Conservation (phyloP, 2,329 filamentous ascomycete genomes). For the Penicillium sp. region DNA sequence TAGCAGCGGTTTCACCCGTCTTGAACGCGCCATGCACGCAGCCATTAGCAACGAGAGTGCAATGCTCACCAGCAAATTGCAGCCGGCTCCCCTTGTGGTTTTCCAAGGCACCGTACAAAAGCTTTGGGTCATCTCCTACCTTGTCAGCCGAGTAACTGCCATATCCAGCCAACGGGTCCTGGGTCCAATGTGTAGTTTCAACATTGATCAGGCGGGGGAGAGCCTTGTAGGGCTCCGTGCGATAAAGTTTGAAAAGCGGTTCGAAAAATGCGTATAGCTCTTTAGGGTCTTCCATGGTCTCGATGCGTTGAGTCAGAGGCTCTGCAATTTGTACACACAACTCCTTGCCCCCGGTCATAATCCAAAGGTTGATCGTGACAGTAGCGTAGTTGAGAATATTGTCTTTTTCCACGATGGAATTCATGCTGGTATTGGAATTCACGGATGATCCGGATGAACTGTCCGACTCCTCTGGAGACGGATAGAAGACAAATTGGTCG, state of each 20-base stretch:
- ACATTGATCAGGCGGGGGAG: conserved; percentile 42
- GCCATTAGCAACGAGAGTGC: conserved; percentile 43
- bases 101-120: conserved; percentile 39
- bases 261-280: conserved; percentile 47
- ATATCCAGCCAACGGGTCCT: conserved; percentile 46
- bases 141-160: conserved; percentile 49
- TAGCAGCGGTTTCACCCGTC: conserved; percentile 45
- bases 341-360: conserved; percentile 46
- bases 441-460: conserved; percentile 31
- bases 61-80: conserved; percentile 47
- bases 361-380: conserved; percentile 47
- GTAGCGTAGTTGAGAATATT: conserved; percentile 47
- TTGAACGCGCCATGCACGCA: conserved; percentile 50
- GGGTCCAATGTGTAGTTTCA: conserved; percentile 49
- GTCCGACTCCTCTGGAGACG: conserved; percentile 35
- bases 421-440: conserved; percentile 11
- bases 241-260: conserved; percentile 46
- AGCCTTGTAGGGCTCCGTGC: conserved; percentile 47
- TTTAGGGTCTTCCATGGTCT: conserved; percentile 42
- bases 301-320: conserved; percentile 47
- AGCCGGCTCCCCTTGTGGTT: conserved; percentile 38
- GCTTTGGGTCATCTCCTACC: conserved; percentile 44
- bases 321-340: conserved; percentile 48
- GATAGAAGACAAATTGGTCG: conserved; percentile 49
- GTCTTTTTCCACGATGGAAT: conserved; percentile 22